Evolutionary conservation across 305 asterid genomes (phyloP), one percentile per base, ranked within the genome.

Genomic region (Fraxinus xanthoxyloides): DNA sequence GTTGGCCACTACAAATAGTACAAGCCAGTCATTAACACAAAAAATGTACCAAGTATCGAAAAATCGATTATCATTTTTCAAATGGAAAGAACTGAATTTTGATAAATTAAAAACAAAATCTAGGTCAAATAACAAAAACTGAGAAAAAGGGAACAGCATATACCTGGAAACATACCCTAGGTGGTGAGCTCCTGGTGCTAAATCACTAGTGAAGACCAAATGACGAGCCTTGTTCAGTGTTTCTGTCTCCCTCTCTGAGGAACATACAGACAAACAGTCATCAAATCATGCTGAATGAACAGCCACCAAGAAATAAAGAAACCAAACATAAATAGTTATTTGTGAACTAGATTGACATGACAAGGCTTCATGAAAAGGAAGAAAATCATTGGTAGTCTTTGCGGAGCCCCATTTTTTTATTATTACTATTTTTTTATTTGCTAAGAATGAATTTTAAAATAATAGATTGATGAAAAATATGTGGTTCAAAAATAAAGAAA

Each of bases 221-320:
- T 91, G 97, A 36, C 97, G 95, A 61, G 98, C 98, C 84, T 90
- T 92, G 90, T 93, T 92, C 86, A 94, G 85, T 12, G 97, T 92
- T 84, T 94, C 98, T n/a, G 97, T 92, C 90, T 94, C 97, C 89
- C 97, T 91, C 85, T 94, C 98, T 94, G 88, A 36, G 23, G 38
- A 32, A 46, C 59, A 36, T 5, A 38, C 1, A 65, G 30, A 21
- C 26, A 59, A 59, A 19, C 13, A 19, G 28, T 21, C 0, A 59
- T 59, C 26, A 21, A 59, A 21, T 21, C 30, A 59, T 21, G 69
- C 28, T 21, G 69, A 59, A 59, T 59, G 69, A 59, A 19, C 30
- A 59, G 28, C 69, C 7, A 5, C 30, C 69, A 21, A 59, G 75
- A 67, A 81, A 67, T 77, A 82, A 78, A 86, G 54, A 32, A 13